phyloP scores from a whole-genome alignment of 2,329 filamentous ascomycete species.

The Alternaria triticina region DNA sequence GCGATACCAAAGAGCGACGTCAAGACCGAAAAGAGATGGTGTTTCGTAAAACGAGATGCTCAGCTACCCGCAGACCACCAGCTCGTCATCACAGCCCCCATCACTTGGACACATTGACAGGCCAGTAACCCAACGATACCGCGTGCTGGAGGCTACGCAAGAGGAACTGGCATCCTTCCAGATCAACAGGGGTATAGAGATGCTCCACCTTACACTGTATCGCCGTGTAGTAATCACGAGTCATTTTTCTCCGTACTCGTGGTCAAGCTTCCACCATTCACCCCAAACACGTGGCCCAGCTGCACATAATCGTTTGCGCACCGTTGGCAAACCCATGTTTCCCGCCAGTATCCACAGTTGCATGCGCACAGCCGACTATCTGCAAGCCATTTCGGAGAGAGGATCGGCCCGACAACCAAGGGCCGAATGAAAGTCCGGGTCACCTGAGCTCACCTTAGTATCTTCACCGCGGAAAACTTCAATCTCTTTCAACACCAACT shows the following conservation, averaged over 20 bases:
- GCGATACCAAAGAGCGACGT: neutral
- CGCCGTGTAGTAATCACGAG: neutral
- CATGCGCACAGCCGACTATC: neutral
- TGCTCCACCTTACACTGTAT: neutral
- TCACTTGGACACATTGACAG: neutral
- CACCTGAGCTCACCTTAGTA: neutral
- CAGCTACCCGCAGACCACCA: neutral
- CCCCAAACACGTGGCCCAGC: neutral
- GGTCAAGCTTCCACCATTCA: neutral
- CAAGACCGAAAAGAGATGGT: neutral
- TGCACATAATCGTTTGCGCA: neutral
- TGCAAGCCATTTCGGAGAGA: neutral
- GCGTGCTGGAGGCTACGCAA: neutral
- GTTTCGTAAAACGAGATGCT: neutral
- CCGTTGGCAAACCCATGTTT: neutral
- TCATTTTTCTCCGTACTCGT: neutral
- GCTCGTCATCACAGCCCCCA: neutral
- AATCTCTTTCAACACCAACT: neutral
- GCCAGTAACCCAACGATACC: neutral
- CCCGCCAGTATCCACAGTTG: neutral
- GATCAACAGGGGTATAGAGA: neutral
- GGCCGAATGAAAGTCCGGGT: neutral
- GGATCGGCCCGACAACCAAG: slow-evolving; percentile 4
- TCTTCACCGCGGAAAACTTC: neutral
- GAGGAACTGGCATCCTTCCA: neutral